Evolutionary conservation across 306 rosid species (phyloP).

Genomic region (Corylus heterophylla): DNA sequence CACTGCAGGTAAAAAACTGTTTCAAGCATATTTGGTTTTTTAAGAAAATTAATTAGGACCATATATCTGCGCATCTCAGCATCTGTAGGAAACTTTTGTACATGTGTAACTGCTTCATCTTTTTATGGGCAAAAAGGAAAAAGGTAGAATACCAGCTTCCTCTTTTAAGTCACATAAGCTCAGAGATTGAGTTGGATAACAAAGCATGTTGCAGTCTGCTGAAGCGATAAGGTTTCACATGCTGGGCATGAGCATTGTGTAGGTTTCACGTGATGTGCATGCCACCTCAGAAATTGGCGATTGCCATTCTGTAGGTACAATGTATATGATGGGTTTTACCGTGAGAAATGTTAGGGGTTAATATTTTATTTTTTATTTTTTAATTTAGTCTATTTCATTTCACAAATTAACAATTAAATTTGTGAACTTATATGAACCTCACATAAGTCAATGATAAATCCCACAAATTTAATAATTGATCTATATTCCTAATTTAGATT

Average conservation of each 20-base stretch:
- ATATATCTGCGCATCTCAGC: not conserved
- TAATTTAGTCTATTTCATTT: too few relatives aligned
- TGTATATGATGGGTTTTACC: too few relatives aligned
- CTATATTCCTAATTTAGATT: too few relatives aligned
- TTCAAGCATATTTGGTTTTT: not conserved
- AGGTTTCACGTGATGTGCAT: not conserved
- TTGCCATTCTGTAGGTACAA: too few relatives aligned
- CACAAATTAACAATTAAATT: too few relatives aligned
- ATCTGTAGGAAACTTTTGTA: too few relatives aligned
- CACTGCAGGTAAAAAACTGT: not conserved
- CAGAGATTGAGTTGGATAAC: conserved; percentile 26
- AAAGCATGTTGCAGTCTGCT: conserved; percentile 20
- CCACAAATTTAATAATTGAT: too few relatives aligned
- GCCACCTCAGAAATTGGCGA: too few relatives aligned
- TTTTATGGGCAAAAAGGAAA: conserved; percentile 19
- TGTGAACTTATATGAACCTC: too few relatives aligned
- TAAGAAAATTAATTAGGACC: not conserved
- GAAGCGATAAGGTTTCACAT: conserved; percentile 42
- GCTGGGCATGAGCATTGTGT: conserved; percentile 31
- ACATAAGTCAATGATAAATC: too few relatives aligned
- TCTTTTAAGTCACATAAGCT: conserved; percentile 3
- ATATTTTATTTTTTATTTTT: too few relatives aligned
- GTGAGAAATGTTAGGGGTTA: too few relatives aligned
- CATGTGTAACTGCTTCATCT: not conserved
- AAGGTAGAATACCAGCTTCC: conserved; percentile 5